Conservation (phyloP, 257 asterid species). For the Capsicum pubescens region DNA sequence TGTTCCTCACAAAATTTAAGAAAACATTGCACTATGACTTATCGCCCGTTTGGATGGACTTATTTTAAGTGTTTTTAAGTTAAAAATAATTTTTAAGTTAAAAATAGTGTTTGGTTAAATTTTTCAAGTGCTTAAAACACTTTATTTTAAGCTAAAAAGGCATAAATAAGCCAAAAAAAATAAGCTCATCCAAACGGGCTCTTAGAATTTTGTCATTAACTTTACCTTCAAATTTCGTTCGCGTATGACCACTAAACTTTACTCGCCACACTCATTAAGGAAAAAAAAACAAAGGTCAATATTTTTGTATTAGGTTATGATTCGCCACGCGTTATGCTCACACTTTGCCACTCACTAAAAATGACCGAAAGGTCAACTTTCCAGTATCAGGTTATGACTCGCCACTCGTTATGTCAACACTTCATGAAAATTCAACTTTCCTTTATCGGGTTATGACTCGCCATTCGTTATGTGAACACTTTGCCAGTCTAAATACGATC, state of each 20-base stretch:
- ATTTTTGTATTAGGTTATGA: neutral
- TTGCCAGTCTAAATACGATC: neutral
- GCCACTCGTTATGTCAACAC: no score
- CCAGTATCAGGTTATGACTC: no score
- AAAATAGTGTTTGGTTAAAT: no score
- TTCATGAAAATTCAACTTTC: no score
- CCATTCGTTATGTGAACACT: neutral
- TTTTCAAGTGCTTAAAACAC: no score
- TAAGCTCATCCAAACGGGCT: no score
- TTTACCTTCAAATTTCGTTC: neutral
- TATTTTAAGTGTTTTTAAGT: no score
- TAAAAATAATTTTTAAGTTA: no score
- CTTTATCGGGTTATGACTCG: neutral
- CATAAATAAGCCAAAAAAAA: no score
- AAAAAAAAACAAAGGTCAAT: neutral
- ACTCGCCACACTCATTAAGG: neutral
- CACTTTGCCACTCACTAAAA: neutral
- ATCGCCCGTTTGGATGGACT: no score
- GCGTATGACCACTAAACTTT: neutral
- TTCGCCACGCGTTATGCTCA: neutral
- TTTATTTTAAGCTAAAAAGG: no score
- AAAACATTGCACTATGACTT: neutral
- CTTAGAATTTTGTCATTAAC: neutral
- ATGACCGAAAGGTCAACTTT: no score
- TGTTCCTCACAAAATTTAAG: constrained; percentile 27